These are phyloP conservation scores for Quillaja saponaria DNA, from an alignment of 306 rosid genomes.

Conservation along the genomic window DNA sequence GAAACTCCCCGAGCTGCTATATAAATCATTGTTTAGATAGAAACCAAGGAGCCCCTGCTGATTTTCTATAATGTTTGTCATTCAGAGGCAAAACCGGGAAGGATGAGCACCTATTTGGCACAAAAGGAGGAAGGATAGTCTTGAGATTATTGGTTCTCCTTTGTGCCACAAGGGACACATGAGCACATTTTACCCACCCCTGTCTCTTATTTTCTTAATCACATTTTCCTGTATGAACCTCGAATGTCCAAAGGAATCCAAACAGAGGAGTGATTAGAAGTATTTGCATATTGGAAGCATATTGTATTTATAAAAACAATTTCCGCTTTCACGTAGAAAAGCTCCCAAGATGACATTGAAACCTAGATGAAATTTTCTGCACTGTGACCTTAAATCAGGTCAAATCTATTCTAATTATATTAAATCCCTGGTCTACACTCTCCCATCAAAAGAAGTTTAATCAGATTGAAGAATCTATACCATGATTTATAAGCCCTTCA, in stretches of 20 bases:
- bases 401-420: slow-evolving; percentile 16
- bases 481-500: not conserved
- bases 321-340: too few species aligned
- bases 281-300: too few species aligned
- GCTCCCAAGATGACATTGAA: too few species aligned
- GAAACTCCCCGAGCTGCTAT: not conserved
- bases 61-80: too few species aligned
- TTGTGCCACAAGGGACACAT: not conserved
- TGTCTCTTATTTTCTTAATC: not conserved
- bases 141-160: not conserved
- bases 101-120: not conserved
- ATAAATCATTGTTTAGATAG: not conserved
- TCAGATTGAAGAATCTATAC: not conserved
- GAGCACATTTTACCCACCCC: not conserved
- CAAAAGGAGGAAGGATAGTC: not conserved
- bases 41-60: too few species aligned
- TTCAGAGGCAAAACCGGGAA: not conserved
- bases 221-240: too few species aligned
- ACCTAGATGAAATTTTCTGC: too few species aligned
- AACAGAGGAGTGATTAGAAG: too few species aligned
- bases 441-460: slow-evolving; percentile 3
- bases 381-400: not conserved
- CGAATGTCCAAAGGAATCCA: too few species aligned
- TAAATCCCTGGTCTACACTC: not conserved
- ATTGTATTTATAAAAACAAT: too few species aligned